Base-by-base conservation (phyloP, 306 rosid species). In the Cucumis cinereus region DNA sequence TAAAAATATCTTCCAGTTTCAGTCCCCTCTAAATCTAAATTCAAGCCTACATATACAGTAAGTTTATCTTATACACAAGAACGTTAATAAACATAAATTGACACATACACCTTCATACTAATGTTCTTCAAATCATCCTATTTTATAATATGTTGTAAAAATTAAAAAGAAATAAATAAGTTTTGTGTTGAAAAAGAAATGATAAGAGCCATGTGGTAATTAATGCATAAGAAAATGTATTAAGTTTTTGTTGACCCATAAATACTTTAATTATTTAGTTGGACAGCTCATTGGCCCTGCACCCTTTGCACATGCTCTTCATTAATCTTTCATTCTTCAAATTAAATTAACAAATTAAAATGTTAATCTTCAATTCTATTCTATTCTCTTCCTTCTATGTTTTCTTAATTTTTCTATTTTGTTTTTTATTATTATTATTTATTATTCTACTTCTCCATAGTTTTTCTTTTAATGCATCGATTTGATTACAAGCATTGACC, bases 251-350 rank as follows among this genome's bases (percentile, higher is more conserved):
- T 63, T 63, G 71, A 35, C 26, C 71, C 26, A 33, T 63, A 63
- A 43, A 63, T 17, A 35, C 71, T 62, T 62, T 33, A 63, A 63
- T 63, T 36, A 63, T 71, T 70, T 70, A 49, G 22, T 16, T 71
- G 38, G 79, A 80, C 88, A 87, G 80, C 82, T 81, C 84, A 79
- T 77, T 77, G 77, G 66, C 78, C 2, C 5, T 54, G 58, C 74
- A 19, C 43, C 79, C 77, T 23, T 40, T 50, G 87, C 90, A 85
- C 90, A 85, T 85, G 93, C 36, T 79, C 40, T 24, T 36, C 75
- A 50, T 69, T 47, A 69, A 4, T 24, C 38, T 16, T 69, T 10
- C 6, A 69, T 33, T 49, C 59, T 26, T 49, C 59, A 16, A 24
- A 47, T 47, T 30, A 28, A 47, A 70, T 70, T 62, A 36, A 64